Evolutionary conservation across 345 rosid species (phyloP).

Genomic region (Litchi chinensis): DNA sequence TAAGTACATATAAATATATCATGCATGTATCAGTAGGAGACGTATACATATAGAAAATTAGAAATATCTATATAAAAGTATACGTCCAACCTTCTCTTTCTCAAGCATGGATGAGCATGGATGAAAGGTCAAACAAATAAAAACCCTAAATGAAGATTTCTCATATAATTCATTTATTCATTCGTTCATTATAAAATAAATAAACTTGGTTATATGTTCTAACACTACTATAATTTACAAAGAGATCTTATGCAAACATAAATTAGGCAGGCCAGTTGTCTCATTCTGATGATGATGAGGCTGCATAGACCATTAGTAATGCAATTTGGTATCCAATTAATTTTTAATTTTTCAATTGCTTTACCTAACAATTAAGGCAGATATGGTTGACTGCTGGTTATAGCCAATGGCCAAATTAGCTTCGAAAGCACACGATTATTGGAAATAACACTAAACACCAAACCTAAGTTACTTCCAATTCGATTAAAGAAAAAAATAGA

Average conservation of each 20-base stretch:
- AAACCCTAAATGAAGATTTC: no score
- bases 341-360: background rate
- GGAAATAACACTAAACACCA: background rate
- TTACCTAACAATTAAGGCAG: background rate
- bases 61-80: no score
- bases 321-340: background rate
- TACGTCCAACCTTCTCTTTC: no score
- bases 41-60: no score
- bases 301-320: background rate
- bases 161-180: background rate
- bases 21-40: background rate
- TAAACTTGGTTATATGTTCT: background rate
- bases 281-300: slow-evolving; percentile 4
- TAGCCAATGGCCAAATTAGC: background rate
- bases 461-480: background rate
- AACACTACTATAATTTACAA: background rate
- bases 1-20: no score
- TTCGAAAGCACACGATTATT: background rate
- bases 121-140: no score
- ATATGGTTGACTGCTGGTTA: background rate
- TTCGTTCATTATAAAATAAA: background rate
- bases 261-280: slow-evolving; percentile 12
- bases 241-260: background rate
- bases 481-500: no score
- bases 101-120: no score